Conservation (phyloP, 768 basidiomycete species). For the Galerina marginata region DNA sequence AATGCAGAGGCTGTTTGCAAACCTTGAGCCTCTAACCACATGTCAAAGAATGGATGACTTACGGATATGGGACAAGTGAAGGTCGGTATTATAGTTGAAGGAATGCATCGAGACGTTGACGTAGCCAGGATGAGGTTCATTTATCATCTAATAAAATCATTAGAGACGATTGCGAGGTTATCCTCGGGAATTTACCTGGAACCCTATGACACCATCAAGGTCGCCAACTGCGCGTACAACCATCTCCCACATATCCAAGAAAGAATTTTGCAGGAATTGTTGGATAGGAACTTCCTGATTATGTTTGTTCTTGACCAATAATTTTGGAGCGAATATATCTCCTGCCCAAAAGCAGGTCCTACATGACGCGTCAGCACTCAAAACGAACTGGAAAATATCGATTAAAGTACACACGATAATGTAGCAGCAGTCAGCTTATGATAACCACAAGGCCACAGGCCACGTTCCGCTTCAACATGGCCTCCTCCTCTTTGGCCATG, state of each 20-base stretch:
- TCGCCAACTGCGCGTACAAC: conserved; percentile 73
- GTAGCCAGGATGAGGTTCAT: conserved; percentile 95
- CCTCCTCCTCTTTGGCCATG: conserved; percentile 79
- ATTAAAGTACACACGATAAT: conserved; percentile 70
- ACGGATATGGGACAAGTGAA: conserved; percentile 84
- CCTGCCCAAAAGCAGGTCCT: conserved; percentile 96
- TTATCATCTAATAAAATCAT: conserved; percentile 70
- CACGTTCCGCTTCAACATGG: conserved; percentile 76
- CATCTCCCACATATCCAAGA: conserved; percentile 75
- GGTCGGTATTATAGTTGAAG: conserved; percentile 94
- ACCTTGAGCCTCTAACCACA: not conserved
- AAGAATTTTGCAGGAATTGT: conserved; percentile 80
- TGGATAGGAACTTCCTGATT: conserved; percentile 71
- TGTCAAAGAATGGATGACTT: conserved; percentile 37
- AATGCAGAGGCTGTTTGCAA: conserved; percentile 73
- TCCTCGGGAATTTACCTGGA: conserved; percentile 65
- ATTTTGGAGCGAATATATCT: conserved; percentile 80
- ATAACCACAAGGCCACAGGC: conserved; percentile 93
- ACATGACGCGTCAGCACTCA: not conserved
- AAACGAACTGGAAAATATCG: not conserved
- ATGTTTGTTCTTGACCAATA: conserved; percentile 53
- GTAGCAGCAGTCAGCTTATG: conserved; percentile 92
- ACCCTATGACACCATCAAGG: conserved; percentile 83
- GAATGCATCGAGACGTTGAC: conserved; percentile 80
- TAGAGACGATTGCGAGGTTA: not conserved